Evolutionary conservation across 306 rosid species (phyloP), one percentile per base, ranked within the genome.

Genomic region (Cyclanthera cordifolia): DNA sequence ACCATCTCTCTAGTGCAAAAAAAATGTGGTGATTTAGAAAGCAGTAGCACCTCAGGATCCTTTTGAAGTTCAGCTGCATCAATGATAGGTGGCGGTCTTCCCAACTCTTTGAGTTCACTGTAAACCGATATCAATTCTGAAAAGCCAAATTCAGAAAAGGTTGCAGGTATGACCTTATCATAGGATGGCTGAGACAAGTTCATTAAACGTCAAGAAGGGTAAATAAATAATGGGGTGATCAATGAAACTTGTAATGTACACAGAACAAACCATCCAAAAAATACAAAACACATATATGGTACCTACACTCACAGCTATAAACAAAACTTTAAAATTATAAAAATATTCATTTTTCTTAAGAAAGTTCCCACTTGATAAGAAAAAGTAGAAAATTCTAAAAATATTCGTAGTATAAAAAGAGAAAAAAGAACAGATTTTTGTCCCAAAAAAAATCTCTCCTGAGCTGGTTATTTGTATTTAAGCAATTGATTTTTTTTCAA

Each of bases 61-160:
- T 67, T 53, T 70, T 78, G 83, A 78, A 87, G 95, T 68, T 90
- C 91, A 57, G 82, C 82, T 63, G 95, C 82, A 73, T 87, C 96
- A 79, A 90, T 71, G 57, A 90, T 71, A 15, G 85, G 79, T 23
- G 95, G 89, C 30, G 86, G 79, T 74, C 69, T 79, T 76, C 95
- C 95, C 71, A 78, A 65, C 71, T 84, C 85, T 25, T 78, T 67
- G 56, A 87, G 96, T 71, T 85, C 96, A 19, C 75, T 84, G 81
- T 83, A 84, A 56, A 90, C 61, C 47, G 79, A 74, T 37, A 87
- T 83, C 67, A 87, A 80, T n/a, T 83, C 86, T 72, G 88, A 76
- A 53, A 87, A 81, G 81, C 95, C 89, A 76, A 90, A 76, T 79
- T 90, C 91, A 59, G n/a, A 46, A 75, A 87, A 88, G 66, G 95